A percentile compares a stretch with the other conserved stretches of the same genome.
Conservation (phyloP, 257 asterid genomes). For the Cinchona pubescens region DNA sequence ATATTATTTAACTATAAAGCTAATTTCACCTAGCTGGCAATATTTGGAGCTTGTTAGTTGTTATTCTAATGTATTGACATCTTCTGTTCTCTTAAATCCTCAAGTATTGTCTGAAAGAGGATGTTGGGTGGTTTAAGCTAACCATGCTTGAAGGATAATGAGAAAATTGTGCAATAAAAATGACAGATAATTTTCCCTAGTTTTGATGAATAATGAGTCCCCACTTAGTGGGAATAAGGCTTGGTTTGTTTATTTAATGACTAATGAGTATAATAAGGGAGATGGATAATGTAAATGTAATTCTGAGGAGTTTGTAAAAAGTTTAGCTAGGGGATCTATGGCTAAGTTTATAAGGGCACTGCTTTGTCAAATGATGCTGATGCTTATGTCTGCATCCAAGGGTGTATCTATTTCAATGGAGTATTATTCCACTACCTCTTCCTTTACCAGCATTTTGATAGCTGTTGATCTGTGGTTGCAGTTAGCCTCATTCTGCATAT, state of each 20-base stretch:
- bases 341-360: neutral
- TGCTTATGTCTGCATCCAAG: neutral
- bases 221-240: too few relatives aligned
- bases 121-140: slow-evolving; percentile 2
- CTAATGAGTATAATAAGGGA: neutral
- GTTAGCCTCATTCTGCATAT: neutral
- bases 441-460: neutral
- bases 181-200: neutral
- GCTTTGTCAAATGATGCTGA: neutral
- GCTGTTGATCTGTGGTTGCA: neutral
- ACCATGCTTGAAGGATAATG: slow-evolving; percentile 12
- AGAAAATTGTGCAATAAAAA: neutral
- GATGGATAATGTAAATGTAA: neutral
- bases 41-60: slow-evolving; percentile 4
- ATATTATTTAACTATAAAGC: neutral
- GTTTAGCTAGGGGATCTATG: neutral
- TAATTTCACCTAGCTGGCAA: neutral
- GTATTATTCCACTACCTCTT: neutral
- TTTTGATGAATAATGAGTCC: too few relatives aligned
- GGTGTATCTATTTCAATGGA: slow-evolving; percentile 1
- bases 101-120: neutral
- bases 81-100: neutral
- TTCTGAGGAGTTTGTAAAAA: neutral
- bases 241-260: too few relatives aligned
- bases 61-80: slow-evolving; percentile 5